Base-by-base conservation (phyloP, 2,329 filamentous ascomycete genomes). In the Fusarium redolens region DNA sequence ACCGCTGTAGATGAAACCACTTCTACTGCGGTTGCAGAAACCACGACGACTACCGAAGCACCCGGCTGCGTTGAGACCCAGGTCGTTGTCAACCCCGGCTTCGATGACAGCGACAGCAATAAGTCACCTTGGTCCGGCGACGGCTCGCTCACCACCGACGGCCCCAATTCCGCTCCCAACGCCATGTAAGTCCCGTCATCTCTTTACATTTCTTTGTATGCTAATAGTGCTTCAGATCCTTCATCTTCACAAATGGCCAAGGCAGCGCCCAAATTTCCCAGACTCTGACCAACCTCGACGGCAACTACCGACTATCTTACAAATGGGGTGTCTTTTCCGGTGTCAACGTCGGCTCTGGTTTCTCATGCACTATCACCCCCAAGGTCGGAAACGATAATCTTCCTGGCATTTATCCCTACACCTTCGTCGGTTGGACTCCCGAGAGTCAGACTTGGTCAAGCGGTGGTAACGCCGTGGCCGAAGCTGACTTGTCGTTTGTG, bases 141-240 rank as follows among this genome's bases (percentile, higher is more conserved):
- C 7, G 56, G 61, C 5, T 5, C 5, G 0, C 6, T 22, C 11
- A n/a, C 3, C 20, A 13, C 20, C 5, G 35, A 33, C 17, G 18
- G 17, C 1, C n/a, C 12, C 14, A 12, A 18, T 12, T n/a, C 58
- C 10, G 8, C 3, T 3, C 25, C n/a, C 12, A 54, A 55, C 2
- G 33, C 40, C 1, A 22, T 37, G 61, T 40, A 35, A 13, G 28
- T 20, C 4, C 12, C 18, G 7, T 9, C 8, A 1, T 10, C 31
- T 37, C 9, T n/a, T 0, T 3, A 0, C 5, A 3, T 12, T 0
- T 35, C 1, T 4, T 0, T 0, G 6, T 1, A 5, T 4, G 5
- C 37, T 64, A 31, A 64, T 5, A 28, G 18, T 1, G 13, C 8
- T 13, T 2, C 3, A 65, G 61, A 1, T 18, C 38, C 0, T 17